A percentile compares a stretch with the other conserved stretches of the same genome.
phyloP scores from a whole-genome alignment of 768 basidiomycete species.

The Gloeophyllum trabeum region DNA sequence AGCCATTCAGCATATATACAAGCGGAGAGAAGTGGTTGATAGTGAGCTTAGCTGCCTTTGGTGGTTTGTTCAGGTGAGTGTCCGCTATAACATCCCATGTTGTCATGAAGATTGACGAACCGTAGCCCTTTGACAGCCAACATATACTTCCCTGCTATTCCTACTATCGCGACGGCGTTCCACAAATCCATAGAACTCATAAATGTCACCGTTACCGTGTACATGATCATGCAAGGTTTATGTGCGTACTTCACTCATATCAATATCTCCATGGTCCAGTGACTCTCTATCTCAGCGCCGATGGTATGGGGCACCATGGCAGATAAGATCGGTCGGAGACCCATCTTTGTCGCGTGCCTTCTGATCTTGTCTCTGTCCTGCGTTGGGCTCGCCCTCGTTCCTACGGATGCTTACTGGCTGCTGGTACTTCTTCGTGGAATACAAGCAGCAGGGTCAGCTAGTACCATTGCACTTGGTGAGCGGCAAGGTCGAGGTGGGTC shows the following conservation, averaged over 20 bases:
- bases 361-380: constrained; percentile 54
- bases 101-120: neutral
- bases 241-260: constrained; percentile 23
- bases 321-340: constrained; percentile 53
- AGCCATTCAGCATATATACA: constrained; percentile 37
- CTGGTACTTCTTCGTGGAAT: constrained; percentile 71
- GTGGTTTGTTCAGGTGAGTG: constrained; percentile 50
- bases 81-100: neutral
- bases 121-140: constrained; percentile 65
- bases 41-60: constrained; percentile 43
- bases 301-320: constrained; percentile 44
- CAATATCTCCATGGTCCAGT: neutral
- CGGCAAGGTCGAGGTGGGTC: neutral
- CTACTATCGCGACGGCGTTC: constrained; percentile 50
- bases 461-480: constrained; percentile 63
- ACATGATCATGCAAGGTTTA: constrained; percentile 59
- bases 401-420: constrained; percentile 61
- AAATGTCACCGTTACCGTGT: constrained; percentile 72
- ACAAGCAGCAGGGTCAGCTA: constrained; percentile 72
- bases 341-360: constrained; percentile 52
- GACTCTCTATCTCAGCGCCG: neutral
- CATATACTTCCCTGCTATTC: constrained; percentile 76
- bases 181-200: constrained; percentile 59
- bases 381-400: constrained; percentile 44
- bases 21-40: constrained; percentile 57